A percentile compares a stretch with the other conserved stretches of the same genome.
phyloP scores from a whole-genome alignment of 495 filamentous ascomycete genomes.

The Aspergillus campestris region DNA sequence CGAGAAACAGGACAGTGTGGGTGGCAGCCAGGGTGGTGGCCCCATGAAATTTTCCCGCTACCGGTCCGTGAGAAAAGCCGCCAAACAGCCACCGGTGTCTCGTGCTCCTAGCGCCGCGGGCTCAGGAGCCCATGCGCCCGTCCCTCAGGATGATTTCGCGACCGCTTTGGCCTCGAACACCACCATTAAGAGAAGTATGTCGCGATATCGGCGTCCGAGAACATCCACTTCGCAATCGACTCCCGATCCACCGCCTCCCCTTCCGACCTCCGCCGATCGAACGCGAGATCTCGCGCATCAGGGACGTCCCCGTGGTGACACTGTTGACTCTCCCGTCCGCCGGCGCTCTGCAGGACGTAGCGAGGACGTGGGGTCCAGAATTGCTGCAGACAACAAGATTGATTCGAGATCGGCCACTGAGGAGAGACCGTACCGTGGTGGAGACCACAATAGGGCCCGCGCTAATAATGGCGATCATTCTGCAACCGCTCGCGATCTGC shows the following conservation, averaged over 20 bases:
- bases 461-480: constrained; percentile 21
- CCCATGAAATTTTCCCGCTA: constrained; percentile 31
- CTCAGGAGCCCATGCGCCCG: constrained; percentile 1
- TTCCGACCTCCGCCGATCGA: constrained; percentile 12
- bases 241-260: constrained; percentile 10
- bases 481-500: constrained; percentile 34
- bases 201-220: constrained; percentile 46
- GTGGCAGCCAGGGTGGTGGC: constrained; percentile 7
- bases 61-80: constrained; percentile 23
- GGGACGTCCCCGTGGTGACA: too few relatives aligned
- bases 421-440: too few relatives aligned
- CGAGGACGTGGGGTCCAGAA: too few relatives aligned
- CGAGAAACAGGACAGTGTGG: constrained; percentile 11
- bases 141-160: background rate
- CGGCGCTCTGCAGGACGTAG: too few relatives aligned
- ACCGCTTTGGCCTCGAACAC: constrained; percentile 4
- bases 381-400: too few relatives aligned
- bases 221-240: constrained; percentile 15
- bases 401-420: too few relatives aligned
- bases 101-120: background rate
- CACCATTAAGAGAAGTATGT: constrained; percentile 48
- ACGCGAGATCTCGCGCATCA: background rate
- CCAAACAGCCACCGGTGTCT: constrained; percentile 4
- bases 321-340: too few relatives aligned
- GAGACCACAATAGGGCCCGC: constrained; percentile 3